phyloP scores from a whole-genome alignment of 1,284 basidiomycete species.

The Malassezia pachydermatis region DNA sequence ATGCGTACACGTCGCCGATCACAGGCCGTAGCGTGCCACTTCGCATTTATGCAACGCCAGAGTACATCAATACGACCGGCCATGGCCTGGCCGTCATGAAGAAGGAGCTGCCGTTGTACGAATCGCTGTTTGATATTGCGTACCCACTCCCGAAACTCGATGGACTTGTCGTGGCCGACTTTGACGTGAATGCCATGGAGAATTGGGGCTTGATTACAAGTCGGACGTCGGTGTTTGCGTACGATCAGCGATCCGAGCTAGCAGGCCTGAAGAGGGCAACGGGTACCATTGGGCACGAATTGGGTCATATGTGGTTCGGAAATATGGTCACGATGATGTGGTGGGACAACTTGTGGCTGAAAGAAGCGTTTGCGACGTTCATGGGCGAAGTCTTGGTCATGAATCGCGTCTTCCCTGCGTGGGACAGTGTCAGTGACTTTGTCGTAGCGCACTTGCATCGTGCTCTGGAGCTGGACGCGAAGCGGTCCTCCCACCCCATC shows the following conservation, averaged over 20 bases:
- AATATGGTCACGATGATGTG: constrained; percentile 83
- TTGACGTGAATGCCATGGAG: constrained; percentile 86
- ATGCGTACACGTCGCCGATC: constrained; percentile 67
- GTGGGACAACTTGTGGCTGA: constrained; percentile 58
- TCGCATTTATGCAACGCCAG: constrained; percentile 69
- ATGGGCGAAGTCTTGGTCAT: constrained; percentile 80
- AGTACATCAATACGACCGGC: constrained; percentile 65
- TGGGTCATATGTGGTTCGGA: constrained; percentile 57
- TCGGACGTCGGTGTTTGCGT: constrained; percentile 66
- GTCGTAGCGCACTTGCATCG: constrained; percentile 52
- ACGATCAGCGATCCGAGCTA: constrained; percentile 67
- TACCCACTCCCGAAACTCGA: constrained; percentile 71
- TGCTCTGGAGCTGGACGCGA: constrained; percentile 71
- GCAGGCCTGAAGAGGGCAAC: constrained; percentile 68
- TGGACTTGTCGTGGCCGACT: constrained; percentile 54
- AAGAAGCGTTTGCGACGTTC: constrained; percentile 65
- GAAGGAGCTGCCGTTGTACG: constrained; percentile 73
- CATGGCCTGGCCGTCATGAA: constrained; percentile 75
- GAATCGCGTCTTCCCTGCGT: constrained; percentile 54
- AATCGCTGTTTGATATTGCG: constrained; percentile 71
- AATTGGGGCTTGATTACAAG: constrained; percentile 76
- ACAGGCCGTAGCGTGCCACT: constrained; percentile 70
- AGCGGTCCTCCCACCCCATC: constrained; percentile 83
- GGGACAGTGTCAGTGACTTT: constrained; percentile 53
- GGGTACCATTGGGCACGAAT: constrained; percentile 67